Evolutionary conservation across 163 green algal species (phyloP).

Genomic region (Smithsoniella earleae): DNA sequence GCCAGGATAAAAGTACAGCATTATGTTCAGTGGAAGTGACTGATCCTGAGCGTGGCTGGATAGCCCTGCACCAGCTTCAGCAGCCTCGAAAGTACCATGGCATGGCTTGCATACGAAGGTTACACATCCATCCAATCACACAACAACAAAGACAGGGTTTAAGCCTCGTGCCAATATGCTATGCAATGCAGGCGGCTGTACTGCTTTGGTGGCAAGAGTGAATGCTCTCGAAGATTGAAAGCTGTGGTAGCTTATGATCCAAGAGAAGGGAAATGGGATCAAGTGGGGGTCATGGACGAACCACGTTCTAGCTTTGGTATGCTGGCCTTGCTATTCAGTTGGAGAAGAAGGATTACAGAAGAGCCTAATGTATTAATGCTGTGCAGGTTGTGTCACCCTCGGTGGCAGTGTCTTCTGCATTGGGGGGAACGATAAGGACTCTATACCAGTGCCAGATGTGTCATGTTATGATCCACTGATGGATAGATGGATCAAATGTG

Average conservation of each 20-base stretch:
- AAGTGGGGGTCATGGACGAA: conserved; percentile 5
- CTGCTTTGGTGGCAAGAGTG: conserved; percentile 15
- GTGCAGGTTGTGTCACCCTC: not conserved
- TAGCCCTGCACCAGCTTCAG: not conserved
- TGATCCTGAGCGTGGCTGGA: conserved; percentile 22
- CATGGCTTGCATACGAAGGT: conserved; percentile 13
- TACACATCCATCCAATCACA: too few relatives aligned
- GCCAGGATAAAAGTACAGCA: conserved; percentile 10
- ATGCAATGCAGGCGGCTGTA: conserved; percentile 11
- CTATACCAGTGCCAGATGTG: not conserved
- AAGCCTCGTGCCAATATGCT: too few relatives aligned
- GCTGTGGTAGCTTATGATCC: conserved; percentile 15
- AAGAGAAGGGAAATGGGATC: not conserved
- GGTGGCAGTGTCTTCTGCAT: conserved; percentile 6
- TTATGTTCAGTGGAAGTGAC: conserved; percentile 1
- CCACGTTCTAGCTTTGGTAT: conserved; percentile 10
- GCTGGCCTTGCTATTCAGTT: too few relatives aligned
- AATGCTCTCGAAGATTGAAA: not conserved
- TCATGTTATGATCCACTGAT: conserved; percentile 30
- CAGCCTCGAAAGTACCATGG: conserved; percentile 8
- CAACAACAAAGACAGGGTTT: too few relatives aligned
- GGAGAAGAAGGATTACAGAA: too few relatives aligned
- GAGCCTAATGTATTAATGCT: too few relatives aligned
- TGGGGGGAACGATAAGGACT: not conserved
- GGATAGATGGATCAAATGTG: not conserved